Percentiles rank a stretch among this genome's conserved stretches.
Conservation (phyloP, 371 early-diverging fungal species). For the Rhizopus arrhizus region DNA sequence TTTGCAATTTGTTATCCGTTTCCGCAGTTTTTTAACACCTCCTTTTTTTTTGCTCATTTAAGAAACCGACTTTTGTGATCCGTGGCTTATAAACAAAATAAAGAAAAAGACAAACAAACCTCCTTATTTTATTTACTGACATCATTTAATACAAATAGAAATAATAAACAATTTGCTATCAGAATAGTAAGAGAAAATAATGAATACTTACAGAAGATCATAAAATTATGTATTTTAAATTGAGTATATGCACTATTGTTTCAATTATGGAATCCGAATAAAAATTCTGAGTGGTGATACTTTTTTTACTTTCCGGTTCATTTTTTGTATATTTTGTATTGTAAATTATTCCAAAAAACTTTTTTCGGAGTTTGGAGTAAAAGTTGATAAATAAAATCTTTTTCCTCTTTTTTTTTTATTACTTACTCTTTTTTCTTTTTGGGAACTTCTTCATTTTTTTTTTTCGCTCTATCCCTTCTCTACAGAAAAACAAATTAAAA, state of each 20-base stretch:
- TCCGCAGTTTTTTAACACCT: not conserved
- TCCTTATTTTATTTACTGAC: no score
- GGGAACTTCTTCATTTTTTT: conserved; percentile 2
- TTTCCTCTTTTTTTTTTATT: conserved; percentile 2
- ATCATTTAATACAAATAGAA: no score
- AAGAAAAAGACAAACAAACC: no score
- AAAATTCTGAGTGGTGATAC: conserved; percentile 2
- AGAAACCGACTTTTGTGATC: not conserved
- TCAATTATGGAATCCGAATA: not conserved
- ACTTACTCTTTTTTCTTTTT: conserved; percentile 1
- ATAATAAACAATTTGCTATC: not conserved
- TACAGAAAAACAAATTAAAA: conserved; percentile 2
- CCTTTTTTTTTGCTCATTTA: not conserved
- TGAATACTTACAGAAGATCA: no score
- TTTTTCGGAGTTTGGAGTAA: not conserved
- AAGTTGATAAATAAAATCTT: not conserved
- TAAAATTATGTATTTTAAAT: no score
- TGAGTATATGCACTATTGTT: not conserved
- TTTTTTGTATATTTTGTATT: conserved; percentile 4
- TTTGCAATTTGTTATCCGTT: not conserved
- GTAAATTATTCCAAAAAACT: not conserved
- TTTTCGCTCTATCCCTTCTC: conserved; percentile 6
- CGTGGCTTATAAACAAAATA: not conserved
- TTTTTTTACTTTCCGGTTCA: not conserved
- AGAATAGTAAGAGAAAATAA: not conserved